phyloP scores from a whole-genome alignment of 164 flowering plant species.

The Vitis cinerea region DNA sequence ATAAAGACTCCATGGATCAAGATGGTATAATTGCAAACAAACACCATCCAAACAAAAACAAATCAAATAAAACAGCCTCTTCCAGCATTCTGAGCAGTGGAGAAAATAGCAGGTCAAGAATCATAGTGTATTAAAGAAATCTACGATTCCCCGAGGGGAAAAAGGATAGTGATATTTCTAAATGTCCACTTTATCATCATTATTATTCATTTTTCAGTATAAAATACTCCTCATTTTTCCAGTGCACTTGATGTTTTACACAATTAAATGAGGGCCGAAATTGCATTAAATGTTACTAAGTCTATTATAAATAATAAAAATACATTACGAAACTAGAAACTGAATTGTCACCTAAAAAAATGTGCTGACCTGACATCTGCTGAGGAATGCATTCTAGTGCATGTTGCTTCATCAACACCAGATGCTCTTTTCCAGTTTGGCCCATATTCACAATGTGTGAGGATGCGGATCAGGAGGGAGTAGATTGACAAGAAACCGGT shows the following conservation, averaged over 20 bases:
- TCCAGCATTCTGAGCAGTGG: too few species aligned
- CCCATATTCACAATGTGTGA: slow-evolving; percentile 39
- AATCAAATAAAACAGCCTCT: too few species aligned
- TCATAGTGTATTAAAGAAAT: too few species aligned
- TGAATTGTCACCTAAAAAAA: not conserved
- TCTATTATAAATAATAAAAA: not conserved
- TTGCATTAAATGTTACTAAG: slow-evolving; percentile 7
- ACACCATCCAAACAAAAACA: too few species aligned
- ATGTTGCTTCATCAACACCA: not conserved
- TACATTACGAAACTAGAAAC: not conserved
- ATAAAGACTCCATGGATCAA: too few species aligned
- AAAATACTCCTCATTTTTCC: not conserved
- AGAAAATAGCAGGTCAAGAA: too few species aligned
- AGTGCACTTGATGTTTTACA: slow-evolving; percentile 2
- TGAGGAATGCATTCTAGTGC: not conserved
- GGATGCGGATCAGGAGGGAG: slow-evolving; percentile 58
- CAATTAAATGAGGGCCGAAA: slow-evolving; percentile 3
- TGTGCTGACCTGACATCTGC: not conserved
- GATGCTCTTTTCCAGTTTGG: not conserved
- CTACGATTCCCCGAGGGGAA: not conserved
- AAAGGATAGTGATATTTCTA: not conserved
- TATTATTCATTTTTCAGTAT: slow-evolving; percentile 10
- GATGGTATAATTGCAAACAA: too few species aligned
- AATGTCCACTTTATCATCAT: slow-evolving; percentile 14
- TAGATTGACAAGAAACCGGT: slow-evolving; percentile 55